phyloP scores from a whole-genome alignment of 192 early-diverging fungal genomes.

The Bifiguratus adelaidae region DNA sequence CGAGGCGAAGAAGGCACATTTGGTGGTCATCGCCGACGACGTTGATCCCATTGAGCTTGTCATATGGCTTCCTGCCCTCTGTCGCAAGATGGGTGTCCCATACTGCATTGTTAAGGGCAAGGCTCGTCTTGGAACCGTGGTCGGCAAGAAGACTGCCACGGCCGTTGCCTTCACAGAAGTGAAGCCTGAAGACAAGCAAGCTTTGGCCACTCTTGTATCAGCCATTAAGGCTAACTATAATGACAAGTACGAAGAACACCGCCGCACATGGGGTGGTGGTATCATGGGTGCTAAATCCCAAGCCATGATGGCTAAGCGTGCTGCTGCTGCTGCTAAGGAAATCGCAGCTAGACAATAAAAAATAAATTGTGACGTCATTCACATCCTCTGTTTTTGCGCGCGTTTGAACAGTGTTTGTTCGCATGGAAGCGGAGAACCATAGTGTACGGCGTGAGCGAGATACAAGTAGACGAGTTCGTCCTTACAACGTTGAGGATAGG shows the following conservation, averaged over 20 bases:
- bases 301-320: conserved; percentile 70
- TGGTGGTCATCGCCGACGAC: conserved; percentile 99
- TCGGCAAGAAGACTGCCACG: conserved; percentile 99
- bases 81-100: conserved; percentile 99
- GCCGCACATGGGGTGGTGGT: conserved; percentile 97
- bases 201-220: conserved; percentile 76
- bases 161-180: conserved; percentile 92
- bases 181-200: conserved; percentile 90
- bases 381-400: too few relatives aligned
- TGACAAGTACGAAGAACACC: conserved; percentile 88
- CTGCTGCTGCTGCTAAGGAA: conserved; percentile 37
- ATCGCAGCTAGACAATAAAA: too few relatives aligned
- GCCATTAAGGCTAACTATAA: conserved; percentile 93
- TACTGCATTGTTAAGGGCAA: conserved; percentile 99
- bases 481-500: too few relatives aligned
- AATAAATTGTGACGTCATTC: too few relatives aligned
- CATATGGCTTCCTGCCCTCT: conserved; percentile 97
- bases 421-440: too few relatives aligned
- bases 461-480: too few relatives aligned
- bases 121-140: conserved; percentile 94
- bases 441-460: too few relatives aligned
- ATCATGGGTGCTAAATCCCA: conserved; percentile 92
- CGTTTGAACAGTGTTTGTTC: too few relatives aligned
- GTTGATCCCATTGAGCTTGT: conserved; percentile 99
- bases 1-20: conserved; percentile 97